Evolutionary conservation across 176 grass and related monocot genomes (phyloP).

Genomic region (Oryza coarctata): DNA sequence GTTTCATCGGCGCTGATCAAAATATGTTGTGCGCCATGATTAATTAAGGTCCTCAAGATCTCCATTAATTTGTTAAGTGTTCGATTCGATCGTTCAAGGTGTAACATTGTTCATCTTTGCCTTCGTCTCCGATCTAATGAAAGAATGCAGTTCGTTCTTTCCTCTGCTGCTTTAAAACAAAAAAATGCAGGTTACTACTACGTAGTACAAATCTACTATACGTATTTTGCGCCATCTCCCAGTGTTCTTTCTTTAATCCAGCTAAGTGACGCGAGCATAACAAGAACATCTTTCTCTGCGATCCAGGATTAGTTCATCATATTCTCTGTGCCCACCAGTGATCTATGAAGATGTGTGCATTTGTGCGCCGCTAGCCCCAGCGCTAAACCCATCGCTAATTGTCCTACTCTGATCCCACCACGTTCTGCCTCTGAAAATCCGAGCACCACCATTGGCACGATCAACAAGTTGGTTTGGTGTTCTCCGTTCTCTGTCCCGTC

Average conservation of each 20-base stretch:
- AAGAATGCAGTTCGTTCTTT: background rate
- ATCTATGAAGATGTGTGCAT: background rate
- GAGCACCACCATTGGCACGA: background rate
- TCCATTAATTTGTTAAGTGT: slow-evolving; percentile 20
- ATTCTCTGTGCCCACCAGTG: background rate
- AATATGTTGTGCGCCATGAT: slow-evolving; percentile 25
- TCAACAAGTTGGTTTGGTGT: background rate
- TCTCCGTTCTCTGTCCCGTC: background rate
- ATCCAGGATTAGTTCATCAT: background rate
- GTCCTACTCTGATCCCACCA: slow-evolving; percentile 2
- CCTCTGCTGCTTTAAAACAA: background rate
- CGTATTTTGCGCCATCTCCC: background rate
- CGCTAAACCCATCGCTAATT: slow-evolving; percentile 28
- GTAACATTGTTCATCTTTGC: slow-evolving; percentile 31
- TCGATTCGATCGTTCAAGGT: slow-evolving; percentile 15
- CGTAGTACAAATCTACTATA: no score
- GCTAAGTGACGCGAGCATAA: background rate
- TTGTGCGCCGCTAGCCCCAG: background rate
- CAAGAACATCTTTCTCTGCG: background rate
- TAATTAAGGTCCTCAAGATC: background rate
- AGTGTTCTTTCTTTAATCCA: background rate
- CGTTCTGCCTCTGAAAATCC: background rate
- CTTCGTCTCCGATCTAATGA: slow-evolving; percentile 11
- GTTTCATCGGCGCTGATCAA: slow-evolving; percentile 34
- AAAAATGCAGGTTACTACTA: background rate